Evolutionary conservation across 352 stramenopile species (phyloP).

Genomic region (Phytophthora uliginosa): DNA sequence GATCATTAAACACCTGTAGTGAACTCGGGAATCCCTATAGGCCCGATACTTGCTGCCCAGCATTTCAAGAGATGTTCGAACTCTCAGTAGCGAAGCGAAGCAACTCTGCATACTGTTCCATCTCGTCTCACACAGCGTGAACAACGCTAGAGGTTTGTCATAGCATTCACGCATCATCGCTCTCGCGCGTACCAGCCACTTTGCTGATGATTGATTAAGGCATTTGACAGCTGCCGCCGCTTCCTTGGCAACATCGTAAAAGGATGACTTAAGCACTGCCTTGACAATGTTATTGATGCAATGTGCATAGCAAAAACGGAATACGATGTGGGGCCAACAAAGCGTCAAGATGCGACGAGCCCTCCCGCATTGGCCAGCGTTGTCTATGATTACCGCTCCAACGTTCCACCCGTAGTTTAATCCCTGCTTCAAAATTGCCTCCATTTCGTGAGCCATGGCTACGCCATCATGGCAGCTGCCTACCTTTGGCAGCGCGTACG

Average conservation of each 20-base stretch:
- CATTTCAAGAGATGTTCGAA: conserved; percentile 5
- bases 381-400: conserved; percentile 6
- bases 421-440: conserved; percentile 1
- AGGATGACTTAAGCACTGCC: conserved; percentile 2
- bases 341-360: conserved; percentile 4
- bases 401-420: conserved; percentile 3
- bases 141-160: conserved; percentile 1
- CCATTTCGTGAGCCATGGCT: conserved; percentile 17
- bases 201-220: conserved; percentile 10
- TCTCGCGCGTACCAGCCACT: conserved; percentile 1
- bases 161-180: conserved; percentile 8
- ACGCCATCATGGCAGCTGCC: conserved; percentile 2
- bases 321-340: background rate
- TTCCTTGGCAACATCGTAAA: background rate
- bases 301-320: conserved; percentile 6
- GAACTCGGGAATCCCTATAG: background rate
- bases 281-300: conserved; percentile 3
- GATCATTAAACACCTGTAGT: background rate
- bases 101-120: conserved; percentile 20
- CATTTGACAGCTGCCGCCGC: conserved; percentile 6
- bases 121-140: conserved; percentile 13
- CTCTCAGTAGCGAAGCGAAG: conserved; percentile 12
- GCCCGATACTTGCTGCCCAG: conserved; percentile 1
- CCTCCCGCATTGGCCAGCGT: conserved; percentile 11
- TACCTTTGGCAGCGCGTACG: conserved; percentile 2